phyloP scores from a whole-genome alignment of 768 basidiomycete species.

The Phylloporus sp. region DNA sequence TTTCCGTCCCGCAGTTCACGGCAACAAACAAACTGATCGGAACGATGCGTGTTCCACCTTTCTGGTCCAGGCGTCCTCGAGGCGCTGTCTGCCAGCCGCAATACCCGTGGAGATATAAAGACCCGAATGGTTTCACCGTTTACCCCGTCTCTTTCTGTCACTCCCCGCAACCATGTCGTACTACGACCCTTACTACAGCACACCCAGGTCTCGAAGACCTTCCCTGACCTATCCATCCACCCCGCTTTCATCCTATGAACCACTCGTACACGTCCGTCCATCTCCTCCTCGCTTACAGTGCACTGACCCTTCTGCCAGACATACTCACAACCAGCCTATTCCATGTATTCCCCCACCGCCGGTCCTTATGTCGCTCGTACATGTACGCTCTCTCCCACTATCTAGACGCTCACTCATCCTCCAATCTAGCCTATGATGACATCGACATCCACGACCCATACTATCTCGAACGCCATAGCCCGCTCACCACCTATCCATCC shows the following conservation, averaged over 20 bases:
- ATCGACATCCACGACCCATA: conserved; percentile 46
- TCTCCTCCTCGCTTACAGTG: neutral
- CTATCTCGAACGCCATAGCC: conserved; percentile 34
- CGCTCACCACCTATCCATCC: conserved; percentile 20
- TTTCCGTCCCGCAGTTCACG: conserved; percentile 14
- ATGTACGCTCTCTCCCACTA: conserved; percentile 30
- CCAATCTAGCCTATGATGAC: conserved; percentile 51
- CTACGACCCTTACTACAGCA: conserved; percentile 38
- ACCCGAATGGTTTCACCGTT: neutral
- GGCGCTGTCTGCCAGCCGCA: conserved; percentile 20
- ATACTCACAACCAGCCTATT: conserved; percentile 47
- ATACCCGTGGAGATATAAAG: conserved; percentile 27
- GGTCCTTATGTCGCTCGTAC: conserved; percentile 38
- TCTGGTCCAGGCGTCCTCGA: conserved; percentile 24
- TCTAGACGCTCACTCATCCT: conserved; percentile 2
- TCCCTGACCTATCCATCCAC: conserved; percentile 34
- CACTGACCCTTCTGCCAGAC: conserved; percentile 14
- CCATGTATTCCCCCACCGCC: conserved; percentile 43
- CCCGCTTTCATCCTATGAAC: conserved; percentile 40
- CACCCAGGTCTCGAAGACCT: conserved; percentile 30
- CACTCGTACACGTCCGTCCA: conserved; percentile 38
- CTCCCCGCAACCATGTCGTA: conserved; percentile 36
- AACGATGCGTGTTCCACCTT: conserved; percentile 9
- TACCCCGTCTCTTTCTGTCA: conserved; percentile 9
- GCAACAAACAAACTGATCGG: conserved; percentile 22